Percentiles rank a stretch among this genome's conserved stretches.
Conservation (phyloP, 2,329 filamentous ascomycete genomes). For the Alternaria angustiovoidea region DNA sequence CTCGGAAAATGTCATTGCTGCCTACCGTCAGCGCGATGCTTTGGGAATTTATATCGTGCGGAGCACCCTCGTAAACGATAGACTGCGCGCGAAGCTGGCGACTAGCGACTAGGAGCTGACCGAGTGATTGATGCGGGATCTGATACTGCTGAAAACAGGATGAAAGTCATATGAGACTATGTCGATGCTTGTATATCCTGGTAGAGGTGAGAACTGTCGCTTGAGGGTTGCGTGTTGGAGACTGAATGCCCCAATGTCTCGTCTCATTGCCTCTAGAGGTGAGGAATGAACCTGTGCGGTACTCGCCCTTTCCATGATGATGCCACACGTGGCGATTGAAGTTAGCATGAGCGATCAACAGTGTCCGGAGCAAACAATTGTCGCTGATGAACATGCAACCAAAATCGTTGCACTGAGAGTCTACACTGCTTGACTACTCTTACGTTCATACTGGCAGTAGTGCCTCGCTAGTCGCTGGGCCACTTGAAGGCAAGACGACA, state of each 20-base stretch:
- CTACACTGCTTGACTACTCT: neutral
- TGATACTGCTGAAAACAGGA: slow-evolving; percentile 46
- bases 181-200: slow-evolving; percentile 49
- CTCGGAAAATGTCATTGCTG: slow-evolving; percentile 40
- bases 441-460: neutral
- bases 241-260: slow-evolving; percentile 12
- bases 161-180: slow-evolving; percentile 51
- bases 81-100: slow-evolving; percentile 35
- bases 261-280: neutral
- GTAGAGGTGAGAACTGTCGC: slow-evolving; percentile 33
- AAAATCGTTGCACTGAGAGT: neutral
- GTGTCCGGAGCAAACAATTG: neutral
- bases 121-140: slow-evolving; percentile 46
- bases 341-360: neutral
- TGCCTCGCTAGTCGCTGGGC: neutral
- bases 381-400: neutral
- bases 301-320: slow-evolving; percentile 13
- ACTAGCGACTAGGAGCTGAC: slow-evolving; percentile 40
- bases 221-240: slow-evolving; percentile 32
- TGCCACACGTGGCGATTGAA: neutral
- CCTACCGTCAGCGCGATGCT: slow-evolving; percentile 33
- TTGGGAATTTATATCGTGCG: slow-evolving; percentile 7
- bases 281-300: slow-evolving; percentile 15
- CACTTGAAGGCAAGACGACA: neutral
- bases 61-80: slow-evolving; percentile 29